Evolutionary conservation across 2,329 filamentous ascomycete genomes (phyloP).

Genomic region (Emmonsia crescens): DNA sequence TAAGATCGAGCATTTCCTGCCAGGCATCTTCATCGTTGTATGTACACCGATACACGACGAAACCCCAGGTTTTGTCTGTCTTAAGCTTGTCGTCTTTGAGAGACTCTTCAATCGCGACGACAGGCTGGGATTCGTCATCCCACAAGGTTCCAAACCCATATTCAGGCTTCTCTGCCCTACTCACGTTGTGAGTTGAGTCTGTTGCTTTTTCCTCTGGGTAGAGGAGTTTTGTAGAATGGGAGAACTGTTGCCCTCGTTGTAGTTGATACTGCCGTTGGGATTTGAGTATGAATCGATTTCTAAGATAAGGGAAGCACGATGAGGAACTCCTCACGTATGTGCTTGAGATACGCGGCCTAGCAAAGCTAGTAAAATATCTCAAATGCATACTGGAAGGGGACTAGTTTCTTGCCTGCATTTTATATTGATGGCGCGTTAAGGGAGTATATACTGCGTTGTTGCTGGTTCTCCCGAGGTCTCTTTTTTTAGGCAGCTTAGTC

Average conservation of each 20-base stretch:
- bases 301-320: not conserved
- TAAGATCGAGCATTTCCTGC: slow-evolving; percentile 11
- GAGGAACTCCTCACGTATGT: not conserved
- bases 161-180: not conserved
- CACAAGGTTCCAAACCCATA: not conserved
- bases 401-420: not conserved
- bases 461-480: too few relatives aligned
- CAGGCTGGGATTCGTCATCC: not conserved
- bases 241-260: not conserved
- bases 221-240: not conserved
- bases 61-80: slow-evolving; percentile 10
- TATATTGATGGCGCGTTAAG: not conserved
- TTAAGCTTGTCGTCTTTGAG: not conserved
- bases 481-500: too few relatives aligned
- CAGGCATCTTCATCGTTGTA: slow-evolving; percentile 11
- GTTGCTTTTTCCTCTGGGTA: not conserved
- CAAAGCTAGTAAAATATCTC: not conserved
- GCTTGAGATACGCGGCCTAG: not conserved
- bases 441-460: too few relatives aligned
- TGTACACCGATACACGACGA: slow-evolving; percentile 13
- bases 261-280: not conserved
- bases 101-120: not conserved
- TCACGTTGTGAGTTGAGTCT: not conserved
- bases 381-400: not conserved
- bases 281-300: not conserved